A percentile compares a stretch with the other conserved stretches of the same genome.
Evolutionary conservation across 441 rosid genomes (phyloP).

Genomic region (Populus hybrid): DNA sequence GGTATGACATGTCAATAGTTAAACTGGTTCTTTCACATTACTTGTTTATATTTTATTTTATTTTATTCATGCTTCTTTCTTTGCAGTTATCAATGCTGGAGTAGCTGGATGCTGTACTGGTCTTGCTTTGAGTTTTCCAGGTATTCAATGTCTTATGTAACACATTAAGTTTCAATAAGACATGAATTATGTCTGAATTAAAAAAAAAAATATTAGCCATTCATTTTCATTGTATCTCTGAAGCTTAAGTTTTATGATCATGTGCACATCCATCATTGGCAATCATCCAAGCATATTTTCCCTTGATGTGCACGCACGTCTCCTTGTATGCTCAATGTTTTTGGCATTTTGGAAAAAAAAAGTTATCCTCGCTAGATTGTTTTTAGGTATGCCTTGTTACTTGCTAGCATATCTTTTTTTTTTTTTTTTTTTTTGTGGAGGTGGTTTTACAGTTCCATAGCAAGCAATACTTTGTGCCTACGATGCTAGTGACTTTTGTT

Average conservation of each 20-base stretch:
- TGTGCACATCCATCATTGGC: not conserved
- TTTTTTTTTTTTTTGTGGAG: too few relatives aligned
- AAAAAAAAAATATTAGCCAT: not conserved
- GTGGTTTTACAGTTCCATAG: too few relatives aligned
- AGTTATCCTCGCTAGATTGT: too few relatives aligned
- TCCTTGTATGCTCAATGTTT: too few relatives aligned
- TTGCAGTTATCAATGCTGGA: conserved; percentile 79
- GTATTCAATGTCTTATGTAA: conserved; percentile 28
- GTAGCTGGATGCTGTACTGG: conserved; percentile 98
- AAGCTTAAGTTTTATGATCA: not conserved
- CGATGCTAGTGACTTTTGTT: not conserved
- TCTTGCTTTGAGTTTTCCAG: conserved; percentile 85
- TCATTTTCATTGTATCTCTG: not conserved
- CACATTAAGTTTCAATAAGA: not conserved
- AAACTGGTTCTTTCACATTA: conserved; percentile 1
- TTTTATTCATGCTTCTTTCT: conserved; percentile 7
- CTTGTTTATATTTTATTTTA: conserved; percentile 1
- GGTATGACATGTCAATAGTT: conserved; percentile 39
- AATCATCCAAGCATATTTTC: not conserved
- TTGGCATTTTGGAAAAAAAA: too few relatives aligned
- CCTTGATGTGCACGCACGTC: not conserved
- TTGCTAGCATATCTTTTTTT: too few relatives aligned
- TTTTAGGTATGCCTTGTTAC: too few relatives aligned
- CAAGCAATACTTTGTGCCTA: not conserved
- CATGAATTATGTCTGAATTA: not conserved